Evolutionary conservation across 768 basidiomycete genomes (phyloP).

Genomic region (Kwoniella sp.): DNA sequence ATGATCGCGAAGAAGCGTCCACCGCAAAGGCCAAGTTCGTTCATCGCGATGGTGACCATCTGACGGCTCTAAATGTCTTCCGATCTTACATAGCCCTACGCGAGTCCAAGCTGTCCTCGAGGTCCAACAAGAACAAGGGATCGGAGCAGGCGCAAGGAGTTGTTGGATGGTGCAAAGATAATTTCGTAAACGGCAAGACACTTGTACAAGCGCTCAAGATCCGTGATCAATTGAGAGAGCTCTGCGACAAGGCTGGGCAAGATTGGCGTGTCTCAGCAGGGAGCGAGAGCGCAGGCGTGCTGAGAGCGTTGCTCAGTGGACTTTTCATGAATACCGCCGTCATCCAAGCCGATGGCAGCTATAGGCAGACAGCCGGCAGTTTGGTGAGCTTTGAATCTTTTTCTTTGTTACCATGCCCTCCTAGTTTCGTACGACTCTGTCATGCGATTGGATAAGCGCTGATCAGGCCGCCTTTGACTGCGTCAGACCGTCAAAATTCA

Average conservation of each 20-base stretch:
- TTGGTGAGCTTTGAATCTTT: constrained; percentile 47
- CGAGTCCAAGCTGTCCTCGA: constrained; percentile 8
- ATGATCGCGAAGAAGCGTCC: constrained; percentile 69
- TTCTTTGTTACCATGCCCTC: too few species aligned
- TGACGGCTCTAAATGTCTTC: constrained; percentile 83
- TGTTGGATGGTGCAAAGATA: constrained; percentile 74
- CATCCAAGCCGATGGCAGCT: constrained; percentile 79
- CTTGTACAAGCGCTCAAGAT: constrained; percentile 77
- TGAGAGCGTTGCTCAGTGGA: constrained; percentile 74
- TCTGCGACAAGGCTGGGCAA: constrained; percentile 65
- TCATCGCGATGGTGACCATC: constrained; percentile 84
- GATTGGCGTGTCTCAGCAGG: constrained; percentile 66
- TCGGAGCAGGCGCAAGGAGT: constrained; percentile 8
- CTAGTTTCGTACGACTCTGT: background rate
- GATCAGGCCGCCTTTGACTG: background rate
- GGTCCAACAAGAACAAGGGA: constrained; percentile 18
- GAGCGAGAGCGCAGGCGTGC: constrained; percentile 68
- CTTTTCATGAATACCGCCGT: constrained; percentile 81
- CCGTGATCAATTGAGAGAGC: constrained; percentile 70
- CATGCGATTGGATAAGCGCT: background rate
- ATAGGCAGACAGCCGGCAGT: constrained; percentile 65
- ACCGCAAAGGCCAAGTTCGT: constrained; percentile 72
- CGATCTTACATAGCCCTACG: constrained; percentile 69
- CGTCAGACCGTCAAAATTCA: constrained; percentile 78
- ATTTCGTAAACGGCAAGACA: constrained; percentile 80